Conservation (phyloP, 805 yeast genomes). For the Saccharomyces paradoxus region DNA sequence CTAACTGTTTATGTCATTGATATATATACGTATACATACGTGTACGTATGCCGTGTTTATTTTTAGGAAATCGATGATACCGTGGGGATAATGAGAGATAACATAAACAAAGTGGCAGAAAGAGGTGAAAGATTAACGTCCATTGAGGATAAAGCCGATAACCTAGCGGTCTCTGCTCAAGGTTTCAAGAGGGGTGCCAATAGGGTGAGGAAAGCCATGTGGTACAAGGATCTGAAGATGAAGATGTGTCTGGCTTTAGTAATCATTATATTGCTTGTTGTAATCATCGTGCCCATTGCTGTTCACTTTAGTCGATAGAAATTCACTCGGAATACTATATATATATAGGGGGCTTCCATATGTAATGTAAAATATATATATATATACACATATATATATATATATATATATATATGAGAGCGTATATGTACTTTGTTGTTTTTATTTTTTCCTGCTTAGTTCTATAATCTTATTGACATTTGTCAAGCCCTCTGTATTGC, state of each 20-base stretch:
- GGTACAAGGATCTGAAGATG: conserved; percentile 97
- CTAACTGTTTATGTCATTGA: not conserved
- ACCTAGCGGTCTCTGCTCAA: conserved; percentile 81
- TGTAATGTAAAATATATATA: not conserved
- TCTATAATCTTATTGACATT: not conserved
- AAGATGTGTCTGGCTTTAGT: conserved; percentile 77
- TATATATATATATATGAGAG: not conserved
- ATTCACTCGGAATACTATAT: not conserved
- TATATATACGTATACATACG: not conserved
- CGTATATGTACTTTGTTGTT: not conserved
- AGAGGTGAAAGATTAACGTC: conserved; percentile 85
- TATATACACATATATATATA: too few species aligned
- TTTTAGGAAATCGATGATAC: conserved; percentile 79
- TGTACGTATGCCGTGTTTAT: not conserved
- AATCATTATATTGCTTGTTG: conserved; percentile 71
- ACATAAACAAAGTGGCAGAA: conserved; percentile 89
- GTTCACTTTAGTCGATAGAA: conserved; percentile 52
- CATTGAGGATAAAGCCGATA: conserved; percentile 85
- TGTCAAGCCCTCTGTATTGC: not conserved
- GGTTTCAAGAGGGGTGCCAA: conserved; percentile 94
- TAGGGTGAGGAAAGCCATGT: conserved; percentile 94
- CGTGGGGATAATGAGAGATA: conserved; percentile 97
- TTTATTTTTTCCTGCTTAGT: not conserved
- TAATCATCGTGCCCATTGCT: conserved; percentile 84
- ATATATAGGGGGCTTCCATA: not conserved